Evolutionary conservation across 2,329 filamentous ascomycete species (phyloP), one percentile per base, ranked within the genome.

Genomic region (Ophiostoma novo-ulmi): DNA sequence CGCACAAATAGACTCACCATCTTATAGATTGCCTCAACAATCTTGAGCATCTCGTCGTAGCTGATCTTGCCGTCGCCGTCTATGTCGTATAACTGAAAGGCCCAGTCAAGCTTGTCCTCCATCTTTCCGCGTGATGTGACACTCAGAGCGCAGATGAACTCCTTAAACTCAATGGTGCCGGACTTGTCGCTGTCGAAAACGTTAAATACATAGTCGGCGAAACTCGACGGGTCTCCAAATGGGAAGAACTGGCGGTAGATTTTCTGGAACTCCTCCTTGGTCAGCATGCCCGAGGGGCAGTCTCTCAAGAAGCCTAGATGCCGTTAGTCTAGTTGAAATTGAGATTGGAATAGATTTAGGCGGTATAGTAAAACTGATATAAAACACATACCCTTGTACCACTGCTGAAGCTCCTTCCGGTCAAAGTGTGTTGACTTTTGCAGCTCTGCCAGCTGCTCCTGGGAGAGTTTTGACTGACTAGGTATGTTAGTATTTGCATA

Each of bases 161-260:
- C 95, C 80, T 98, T 98, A 82, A 99, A 99, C 82, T 99, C 95
- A 79, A 99, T 99, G 76, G 92, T 94, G 75, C 95, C 95, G 64
- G 93, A 97, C 78, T 97, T 96, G 82, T 99, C 95, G 78, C 92
- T 91, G 80, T 99, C 95, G 80, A 99, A 99, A 55, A 99, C 95
- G 77, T 97, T 97, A 84, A 99, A 99, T 73, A 99, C 95, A 80
- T 98, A 98, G 82, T 98, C 94, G 79, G 95, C 95, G 79, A 99
- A 99, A 2, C 92, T 95, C 36, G 93, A 97, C 3, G 95, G 95
- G 80, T 99, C 95, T 75, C 95, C 95, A 78, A 98, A 98, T 17
- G 95, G 95, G 81, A 99, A 99, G 87, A 99, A 99, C 81, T 98
- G 95, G 77, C 95, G 92, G 82, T 99, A 99, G 78, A 99, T 99